Evolutionary conservation across 1,139 yeast species (phyloP).

Genomic region (Pneumocystis wakefieldiae): DNA sequence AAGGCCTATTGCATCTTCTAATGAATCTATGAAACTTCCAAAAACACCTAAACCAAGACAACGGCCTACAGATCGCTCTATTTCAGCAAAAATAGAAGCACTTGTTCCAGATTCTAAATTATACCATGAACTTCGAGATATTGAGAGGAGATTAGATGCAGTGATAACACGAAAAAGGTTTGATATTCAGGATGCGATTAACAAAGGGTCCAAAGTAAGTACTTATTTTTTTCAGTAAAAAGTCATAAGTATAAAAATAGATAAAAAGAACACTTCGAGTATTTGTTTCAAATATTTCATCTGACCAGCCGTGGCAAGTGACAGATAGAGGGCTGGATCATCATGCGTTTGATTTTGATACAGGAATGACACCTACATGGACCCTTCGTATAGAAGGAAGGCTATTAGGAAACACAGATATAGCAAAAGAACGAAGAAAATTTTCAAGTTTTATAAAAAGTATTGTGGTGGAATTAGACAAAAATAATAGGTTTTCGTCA

Average conservation of each 20-base stretch:
- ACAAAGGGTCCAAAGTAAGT: slow-evolving; percentile 21
- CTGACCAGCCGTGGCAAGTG: slow-evolving; percentile 83
- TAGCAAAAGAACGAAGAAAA: slow-evolving; percentile 35
- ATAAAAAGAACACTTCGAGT: slow-evolving; percentile 49
- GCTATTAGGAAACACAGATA: slow-evolving; percentile 31
- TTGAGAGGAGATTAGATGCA: slow-evolving; percentile 69
- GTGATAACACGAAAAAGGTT: slow-evolving; percentile 67
- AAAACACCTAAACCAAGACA: neutral
- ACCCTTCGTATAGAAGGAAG: slow-evolving; percentile 80
- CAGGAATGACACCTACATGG: slow-evolving; percentile 44
- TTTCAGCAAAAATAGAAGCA: slow-evolving; percentile 32
- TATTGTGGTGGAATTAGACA: slow-evolving; percentile 57
- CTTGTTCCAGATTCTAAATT: slow-evolving; percentile 60
- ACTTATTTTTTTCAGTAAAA: slow-evolving; percentile 12
- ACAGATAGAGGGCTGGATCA: slow-evolving; percentile 26
- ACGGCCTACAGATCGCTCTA: neutral
- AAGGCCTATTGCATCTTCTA: neutral
- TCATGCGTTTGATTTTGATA: slow-evolving; percentile 24
- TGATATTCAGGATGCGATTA: slow-evolving; percentile 62
- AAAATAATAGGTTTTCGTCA: slow-evolving; percentile 28
- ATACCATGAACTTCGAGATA: slow-evolving; percentile 55
- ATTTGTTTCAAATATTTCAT: slow-evolving; percentile 66
- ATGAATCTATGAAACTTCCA: neutral
- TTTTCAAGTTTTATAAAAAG: slow-evolving; percentile 76
- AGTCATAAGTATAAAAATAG: neutral